Percentiles rank a stretch among this genome's conserved stretches.
These are phyloP conservation scores for Cupressus sempervirens DNA, from an alignment of 75 land plant genomes.

Conservation along the genomic window DNA sequence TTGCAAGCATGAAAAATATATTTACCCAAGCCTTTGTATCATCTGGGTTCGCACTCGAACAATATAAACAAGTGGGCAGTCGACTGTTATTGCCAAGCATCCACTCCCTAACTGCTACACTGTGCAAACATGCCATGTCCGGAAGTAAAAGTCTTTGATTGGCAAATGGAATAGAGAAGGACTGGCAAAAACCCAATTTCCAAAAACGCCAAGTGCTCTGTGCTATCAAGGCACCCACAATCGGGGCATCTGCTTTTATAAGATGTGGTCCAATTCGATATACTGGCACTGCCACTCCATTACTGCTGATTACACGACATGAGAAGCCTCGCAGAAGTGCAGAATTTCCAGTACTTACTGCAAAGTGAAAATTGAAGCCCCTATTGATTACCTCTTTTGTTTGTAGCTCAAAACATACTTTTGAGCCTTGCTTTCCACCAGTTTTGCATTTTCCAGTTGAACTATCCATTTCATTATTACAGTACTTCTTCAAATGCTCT, in stretches of 20 bases:
- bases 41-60: background rate
- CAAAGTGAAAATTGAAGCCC: background rate
- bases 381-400: background rate
- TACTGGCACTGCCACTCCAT: conserved; percentile 20
- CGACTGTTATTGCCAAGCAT: background rate
- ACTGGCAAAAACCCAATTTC: conserved; percentile 31
- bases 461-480: conserved; percentile 21
- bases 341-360: background rate
- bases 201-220: conserved; percentile 18
- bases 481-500: conserved; percentile 15
- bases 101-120: conserved; percentile 7
- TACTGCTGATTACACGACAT: background rate
- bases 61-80: conserved; percentile 6
- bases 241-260: conserved; percentile 25
- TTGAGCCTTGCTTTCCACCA: background rate
- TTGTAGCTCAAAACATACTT: background rate
- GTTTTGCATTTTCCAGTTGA: background rate
- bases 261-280: conserved; percentile 49
- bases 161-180: conserved; percentile 39
- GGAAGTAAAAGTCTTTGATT: conserved; percentile 32
- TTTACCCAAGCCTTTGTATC: background rate
- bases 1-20: background rate
- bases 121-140: conserved; percentile 35
- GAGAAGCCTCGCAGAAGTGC: background rate
- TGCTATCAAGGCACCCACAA: conserved; percentile 17